Evolutionary conservation across 2,329 filamentous ascomycete genomes (phyloP).

Genomic region (Arthroderma sp.): DNA sequence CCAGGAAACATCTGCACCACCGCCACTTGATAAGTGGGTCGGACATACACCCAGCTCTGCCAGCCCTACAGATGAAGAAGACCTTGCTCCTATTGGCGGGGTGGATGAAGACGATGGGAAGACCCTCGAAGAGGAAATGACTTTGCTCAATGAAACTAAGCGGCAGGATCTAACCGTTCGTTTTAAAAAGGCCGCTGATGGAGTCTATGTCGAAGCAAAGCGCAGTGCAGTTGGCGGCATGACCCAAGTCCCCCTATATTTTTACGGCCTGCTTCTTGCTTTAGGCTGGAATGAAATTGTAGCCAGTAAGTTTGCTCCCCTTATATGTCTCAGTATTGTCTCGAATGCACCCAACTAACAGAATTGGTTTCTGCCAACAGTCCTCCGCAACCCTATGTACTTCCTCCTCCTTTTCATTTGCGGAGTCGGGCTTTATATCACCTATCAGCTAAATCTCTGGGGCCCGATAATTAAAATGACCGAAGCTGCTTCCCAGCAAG

Average conservation of each 20-base stretch:
- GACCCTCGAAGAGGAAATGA: constrained; percentile 92
- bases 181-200: constrained; percentile 97
- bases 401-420: constrained; percentile 76
- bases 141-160: constrained; percentile 79
- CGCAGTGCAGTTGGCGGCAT: constrained; percentile 90
- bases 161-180: constrained; percentile 80
- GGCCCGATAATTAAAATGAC: constrained; percentile 93
- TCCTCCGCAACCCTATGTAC: constrained; percentile 84
- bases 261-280: constrained; percentile 77
- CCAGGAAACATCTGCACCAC: constrained; percentile 57
- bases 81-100: constrained; percentile 75
- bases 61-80: constrained; percentile 76
- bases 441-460: constrained; percentile 87
- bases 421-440: constrained; percentile 67
- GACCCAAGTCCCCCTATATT: constrained; percentile 85
- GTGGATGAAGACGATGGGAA: constrained; percentile 91
- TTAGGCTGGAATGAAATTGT: constrained; percentile 98
- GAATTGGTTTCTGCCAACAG: constrained; percentile 34
- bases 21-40: constrained; percentile 74
- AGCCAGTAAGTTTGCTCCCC: constrained; percentile 51
- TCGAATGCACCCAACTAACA: too few species aligned
- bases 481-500: constrained; percentile 76
- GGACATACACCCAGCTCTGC: constrained; percentile 62
- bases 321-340: too few species aligned
- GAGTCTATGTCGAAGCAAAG: constrained; percentile 96